Percentiles rank a stretch among this genome's conserved stretches.
Conservation (phyloP, 495 filamentous ascomycete genomes). For the Penicillium coprophilum region DNA sequence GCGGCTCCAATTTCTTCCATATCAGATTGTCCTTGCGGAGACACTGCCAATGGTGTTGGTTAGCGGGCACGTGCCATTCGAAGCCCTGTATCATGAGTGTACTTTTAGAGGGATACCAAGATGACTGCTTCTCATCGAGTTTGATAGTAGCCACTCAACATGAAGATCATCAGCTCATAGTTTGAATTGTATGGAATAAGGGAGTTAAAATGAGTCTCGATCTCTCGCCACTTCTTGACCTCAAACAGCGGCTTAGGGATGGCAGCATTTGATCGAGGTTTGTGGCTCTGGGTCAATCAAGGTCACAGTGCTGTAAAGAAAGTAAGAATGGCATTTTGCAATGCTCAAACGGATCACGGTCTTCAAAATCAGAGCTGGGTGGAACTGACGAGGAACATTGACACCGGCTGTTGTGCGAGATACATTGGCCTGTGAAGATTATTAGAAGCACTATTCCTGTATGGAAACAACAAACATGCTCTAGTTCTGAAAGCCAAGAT, state of each 20-base stretch:
- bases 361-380: constrained; percentile 7
- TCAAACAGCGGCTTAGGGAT: constrained; percentile 17
- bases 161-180: not conserved
- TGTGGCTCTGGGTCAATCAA: not conserved
- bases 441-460: not conserved
- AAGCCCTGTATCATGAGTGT: constrained; percentile 68
- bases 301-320: not conserved
- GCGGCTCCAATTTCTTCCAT: constrained; percentile 48
- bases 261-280: constrained; percentile 13
- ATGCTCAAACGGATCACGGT: constrained; percentile 1
- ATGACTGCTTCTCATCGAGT: constrained; percentile 26
- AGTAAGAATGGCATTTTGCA: not conserved
- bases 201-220: constrained; percentile 5
- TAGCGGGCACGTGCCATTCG: constrained; percentile 72
- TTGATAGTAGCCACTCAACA: constrained; percentile 22
- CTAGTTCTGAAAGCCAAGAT: not conserved
- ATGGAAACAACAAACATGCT: not conserved
- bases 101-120: constrained; percentile 46
- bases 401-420: constrained; percentile 22
- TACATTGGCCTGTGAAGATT: constrained; percentile 3
- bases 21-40: constrained; percentile 54
- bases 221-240: constrained; percentile 16
- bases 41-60: constrained; percentile 63
- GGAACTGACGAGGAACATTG: constrained; percentile 20
- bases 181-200: not conserved